Percentiles rank a stretch among this genome's conserved stretches.
These are phyloP conservation scores for Teratosphaeria destructans DNA, from an alignment of 2,329 filamentous ascomycete genomes.

Conservation along the genomic window DNA sequence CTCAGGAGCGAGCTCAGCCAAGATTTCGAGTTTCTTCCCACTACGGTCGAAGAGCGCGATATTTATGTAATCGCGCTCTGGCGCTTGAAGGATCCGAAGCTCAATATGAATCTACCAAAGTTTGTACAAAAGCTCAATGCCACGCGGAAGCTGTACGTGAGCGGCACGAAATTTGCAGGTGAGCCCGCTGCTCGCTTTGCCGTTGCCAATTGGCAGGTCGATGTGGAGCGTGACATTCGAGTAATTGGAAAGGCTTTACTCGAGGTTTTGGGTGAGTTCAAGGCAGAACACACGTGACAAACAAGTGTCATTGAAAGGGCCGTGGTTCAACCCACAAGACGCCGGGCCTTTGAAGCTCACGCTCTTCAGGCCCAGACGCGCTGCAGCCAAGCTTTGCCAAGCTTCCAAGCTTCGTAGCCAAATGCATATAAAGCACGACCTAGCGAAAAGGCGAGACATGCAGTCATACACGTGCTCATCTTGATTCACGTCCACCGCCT, in stretches of 20 bases:
- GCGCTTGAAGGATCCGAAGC: conserved; percentile 51
- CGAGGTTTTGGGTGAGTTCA: neutral
- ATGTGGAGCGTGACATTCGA: conserved; percentile 55
- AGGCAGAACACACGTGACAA: neutral
- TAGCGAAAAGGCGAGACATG: neutral
- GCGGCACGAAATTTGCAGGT: conserved; percentile 68
- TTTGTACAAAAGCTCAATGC: conserved; percentile 66
- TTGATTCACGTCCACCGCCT: no score
- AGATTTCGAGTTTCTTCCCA: conserved; percentile 57
- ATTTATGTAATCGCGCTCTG: conserved; percentile 69
- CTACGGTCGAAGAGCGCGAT: conserved; percentile 30
- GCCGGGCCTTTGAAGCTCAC: neutral
- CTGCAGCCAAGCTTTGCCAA: neutral
- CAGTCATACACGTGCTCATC: neutral
- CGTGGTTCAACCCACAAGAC: neutral
- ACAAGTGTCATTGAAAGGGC: neutral
- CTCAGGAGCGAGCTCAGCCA: conserved; percentile 49
- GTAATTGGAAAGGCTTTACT: conserved; percentile 54
- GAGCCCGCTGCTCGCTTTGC: conserved; percentile 69
- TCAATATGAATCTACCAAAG: conserved; percentile 44
- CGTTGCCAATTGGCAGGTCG: conserved; percentile 72
- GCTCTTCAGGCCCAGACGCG: neutral
- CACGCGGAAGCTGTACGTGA: conserved; percentile 67
- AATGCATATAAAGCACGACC: no score
- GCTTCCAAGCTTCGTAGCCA: neutral